A percentile compares a stretch with the other conserved stretches of the same genome.
Evolutionary conservation across 2,329 filamentous ascomycete genomes (phyloP).

Genomic region (Penicillium paneum): DNA sequence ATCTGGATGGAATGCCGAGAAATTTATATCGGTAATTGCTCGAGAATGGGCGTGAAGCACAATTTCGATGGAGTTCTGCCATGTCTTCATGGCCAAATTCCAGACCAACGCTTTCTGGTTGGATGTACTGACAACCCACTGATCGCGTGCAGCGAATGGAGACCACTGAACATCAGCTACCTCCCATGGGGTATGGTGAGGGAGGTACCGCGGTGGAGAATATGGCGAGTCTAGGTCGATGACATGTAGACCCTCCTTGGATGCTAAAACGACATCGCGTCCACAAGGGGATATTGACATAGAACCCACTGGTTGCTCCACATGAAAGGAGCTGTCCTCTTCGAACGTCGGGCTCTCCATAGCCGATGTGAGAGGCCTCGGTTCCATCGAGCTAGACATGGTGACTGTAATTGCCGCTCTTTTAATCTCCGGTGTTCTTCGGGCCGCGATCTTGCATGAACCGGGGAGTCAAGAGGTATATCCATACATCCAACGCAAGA

Average conservation of each 20-base stretch:
- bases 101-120: constrained; percentile 93
- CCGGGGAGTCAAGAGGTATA: constrained; percentile 2
- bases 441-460: constrained; percentile 10
- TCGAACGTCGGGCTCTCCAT: constrained; percentile 87
- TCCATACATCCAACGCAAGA: background rate
- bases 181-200: constrained; percentile 86
- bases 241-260: constrained; percentile 83
- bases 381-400: constrained; percentile 37
- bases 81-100: constrained; percentile 72
- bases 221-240: constrained; percentile 90
- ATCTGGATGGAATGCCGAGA: constrained; percentile 88
- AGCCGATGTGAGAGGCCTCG: constrained; percentile 51
- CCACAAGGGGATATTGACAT: constrained; percentile 91
- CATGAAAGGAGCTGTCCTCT: constrained; percentile 76
- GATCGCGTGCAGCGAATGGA: constrained; percentile 81
- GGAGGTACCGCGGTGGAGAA: constrained; percentile 78
- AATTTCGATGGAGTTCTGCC: constrained; percentile 81
- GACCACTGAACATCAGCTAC: constrained; percentile 97
- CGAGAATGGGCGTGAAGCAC: constrained; percentile 80
- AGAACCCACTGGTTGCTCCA: constrained; percentile 76
- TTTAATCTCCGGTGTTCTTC: constrained; percentile 4
- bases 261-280: constrained; percentile 84
- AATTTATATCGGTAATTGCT: constrained; percentile 95
- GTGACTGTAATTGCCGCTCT: constrained; percentile 12
- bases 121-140: constrained; percentile 91